These are phyloP conservation scores for Chaetoscypha palmicola DNA, from an alignment of 2,329 filamentous ascomycete genomes.

Conservation along the genomic window DNA sequence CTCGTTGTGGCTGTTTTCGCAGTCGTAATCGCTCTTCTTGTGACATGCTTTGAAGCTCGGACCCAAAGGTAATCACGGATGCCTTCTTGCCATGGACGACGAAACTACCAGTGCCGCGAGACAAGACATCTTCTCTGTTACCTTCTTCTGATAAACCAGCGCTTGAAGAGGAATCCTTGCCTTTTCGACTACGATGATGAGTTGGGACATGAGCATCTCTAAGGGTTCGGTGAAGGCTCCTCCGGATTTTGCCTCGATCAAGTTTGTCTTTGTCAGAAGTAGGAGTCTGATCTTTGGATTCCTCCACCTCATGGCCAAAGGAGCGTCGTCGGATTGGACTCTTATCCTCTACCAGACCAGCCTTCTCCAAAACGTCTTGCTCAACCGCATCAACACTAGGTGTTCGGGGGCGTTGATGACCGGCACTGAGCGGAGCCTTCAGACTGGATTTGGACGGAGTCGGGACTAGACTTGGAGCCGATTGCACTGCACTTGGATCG, in stretches of 20 bases:
- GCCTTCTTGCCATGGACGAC: constrained; percentile 98
- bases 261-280: constrained; percentile 22
- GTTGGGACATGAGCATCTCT: constrained; percentile 66
- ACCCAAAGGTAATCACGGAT: constrained; percentile 90
- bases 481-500: constrained; percentile 36
- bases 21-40: constrained; percentile 65
- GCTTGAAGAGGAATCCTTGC: constrained; percentile 64
- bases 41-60: constrained; percentile 75
- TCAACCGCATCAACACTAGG: constrained; percentile 52
- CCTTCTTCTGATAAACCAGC: constrained; percentile 39
- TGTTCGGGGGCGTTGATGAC: constrained; percentile 28
- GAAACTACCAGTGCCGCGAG: constrained; percentile 79
- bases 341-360: constrained; percentile 52
- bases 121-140: constrained; percentile 58
- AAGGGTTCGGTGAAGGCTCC: constrained; percentile 83
- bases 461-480: constrained; percentile 22
- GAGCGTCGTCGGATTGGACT: constrained; percentile 35
- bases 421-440: constrained; percentile 29
- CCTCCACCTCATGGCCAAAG: constrained; percentile 33
- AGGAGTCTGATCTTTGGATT: constrained; percentile 23
- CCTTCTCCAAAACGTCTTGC: constrained; percentile 59
- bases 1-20: constrained; percentile 45
- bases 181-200: constrained; percentile 66
- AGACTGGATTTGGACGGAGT: constrained; percentile 32
- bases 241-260: constrained; percentile 52